Evolutionary conservation across 805 yeast species (phyloP).

Genomic region (Cyberlindnera bimundalis): DNA sequence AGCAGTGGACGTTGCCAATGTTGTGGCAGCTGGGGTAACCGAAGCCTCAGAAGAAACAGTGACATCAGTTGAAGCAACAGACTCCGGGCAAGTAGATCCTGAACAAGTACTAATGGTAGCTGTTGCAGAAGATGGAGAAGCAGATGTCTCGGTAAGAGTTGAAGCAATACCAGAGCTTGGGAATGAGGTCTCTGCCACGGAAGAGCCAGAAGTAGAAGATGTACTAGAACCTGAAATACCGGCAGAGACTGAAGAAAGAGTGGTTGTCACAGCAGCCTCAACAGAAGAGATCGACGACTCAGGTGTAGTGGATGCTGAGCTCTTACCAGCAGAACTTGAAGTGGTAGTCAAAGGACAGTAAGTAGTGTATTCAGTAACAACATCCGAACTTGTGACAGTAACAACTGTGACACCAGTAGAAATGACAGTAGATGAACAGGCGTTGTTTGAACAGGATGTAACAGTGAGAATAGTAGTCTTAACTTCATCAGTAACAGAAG

Average conservation of each 20-base stretch:
- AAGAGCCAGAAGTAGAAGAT: no score
- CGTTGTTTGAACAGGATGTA: constrained; percentile 30
- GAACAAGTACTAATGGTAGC: neutral
- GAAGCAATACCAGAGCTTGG: no score
- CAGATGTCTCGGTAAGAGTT: neutral
- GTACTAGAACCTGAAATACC: no score
- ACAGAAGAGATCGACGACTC: no score
- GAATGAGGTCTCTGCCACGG: no score
- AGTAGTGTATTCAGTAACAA: constrained; percentile 37
- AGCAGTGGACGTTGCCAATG: neutral
- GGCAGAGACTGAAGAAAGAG: no score
- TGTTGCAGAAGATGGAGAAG: neutral
- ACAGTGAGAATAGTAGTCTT: constrained; percentile 1
- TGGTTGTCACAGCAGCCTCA: no score
- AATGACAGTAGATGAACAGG: constrained; percentile 27
- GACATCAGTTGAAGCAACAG: neutral
- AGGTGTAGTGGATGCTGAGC: neutral
- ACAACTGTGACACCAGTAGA: constrained; percentile 28
- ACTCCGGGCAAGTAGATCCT: neutral
- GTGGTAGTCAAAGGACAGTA: constrained; percentile 37
- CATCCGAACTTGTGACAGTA: constrained; percentile 9
- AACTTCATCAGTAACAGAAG: neutral
- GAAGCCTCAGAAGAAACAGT: neutral
- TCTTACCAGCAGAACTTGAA: no score
- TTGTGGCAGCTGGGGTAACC: neutral